phyloP scores from a whole-genome alignment of 2,329 filamentous ascomycete genomes.

The Alternaria angustiovoidea region DNA sequence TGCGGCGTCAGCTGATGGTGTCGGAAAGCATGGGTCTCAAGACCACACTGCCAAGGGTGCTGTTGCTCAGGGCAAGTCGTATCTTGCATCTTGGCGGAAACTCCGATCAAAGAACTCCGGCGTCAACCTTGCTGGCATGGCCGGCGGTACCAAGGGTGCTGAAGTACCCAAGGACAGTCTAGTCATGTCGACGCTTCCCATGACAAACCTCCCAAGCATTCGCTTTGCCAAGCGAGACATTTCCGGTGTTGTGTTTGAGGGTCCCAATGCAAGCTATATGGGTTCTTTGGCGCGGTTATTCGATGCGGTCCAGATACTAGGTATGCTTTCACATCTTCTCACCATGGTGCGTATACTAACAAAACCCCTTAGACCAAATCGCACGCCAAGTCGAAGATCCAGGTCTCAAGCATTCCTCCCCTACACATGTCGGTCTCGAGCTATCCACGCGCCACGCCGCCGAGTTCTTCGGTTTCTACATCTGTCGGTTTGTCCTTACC shows the following conservation, averaged over 20 bases:
- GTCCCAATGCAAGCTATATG: constrained; percentile 92
- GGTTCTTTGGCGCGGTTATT: constrained; percentile 86
- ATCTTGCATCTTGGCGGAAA: constrained; percentile 87
- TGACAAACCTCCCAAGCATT: constrained; percentile 78
- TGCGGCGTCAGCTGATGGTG: constrained; percentile 32
- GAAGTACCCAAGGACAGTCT: constrained; percentile 64
- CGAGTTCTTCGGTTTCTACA: constrained; percentile 97
- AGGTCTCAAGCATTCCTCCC: constrained; percentile 87
- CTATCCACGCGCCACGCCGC: constrained; percentile 91
- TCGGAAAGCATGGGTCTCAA: constrained; percentile 40
- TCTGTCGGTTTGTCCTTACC: constrained; percentile 91
- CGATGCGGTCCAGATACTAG: constrained; percentile 90
- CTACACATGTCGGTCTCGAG: constrained; percentile 94
- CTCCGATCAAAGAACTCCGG: constrained; percentile 86
- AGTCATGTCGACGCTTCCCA: constrained; percentile 62
- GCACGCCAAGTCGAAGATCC: constrained; percentile 96
- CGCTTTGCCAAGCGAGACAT: constrained; percentile 77
- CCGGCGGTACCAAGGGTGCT: constrained; percentile 36
- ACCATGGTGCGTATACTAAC: constrained; percentile 12
- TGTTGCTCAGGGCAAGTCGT: constrained; percentile 67
- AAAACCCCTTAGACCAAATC: constrained; percentile 76
- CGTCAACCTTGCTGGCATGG: constrained; percentile 59
- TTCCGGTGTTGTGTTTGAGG: constrained; percentile 73
- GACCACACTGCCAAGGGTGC: constrained; percentile 46
- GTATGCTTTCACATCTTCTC: constrained; percentile 62